Base-by-base conservation (phyloP, 208 protist genomes). In the Crithidia bombi region DNA sequence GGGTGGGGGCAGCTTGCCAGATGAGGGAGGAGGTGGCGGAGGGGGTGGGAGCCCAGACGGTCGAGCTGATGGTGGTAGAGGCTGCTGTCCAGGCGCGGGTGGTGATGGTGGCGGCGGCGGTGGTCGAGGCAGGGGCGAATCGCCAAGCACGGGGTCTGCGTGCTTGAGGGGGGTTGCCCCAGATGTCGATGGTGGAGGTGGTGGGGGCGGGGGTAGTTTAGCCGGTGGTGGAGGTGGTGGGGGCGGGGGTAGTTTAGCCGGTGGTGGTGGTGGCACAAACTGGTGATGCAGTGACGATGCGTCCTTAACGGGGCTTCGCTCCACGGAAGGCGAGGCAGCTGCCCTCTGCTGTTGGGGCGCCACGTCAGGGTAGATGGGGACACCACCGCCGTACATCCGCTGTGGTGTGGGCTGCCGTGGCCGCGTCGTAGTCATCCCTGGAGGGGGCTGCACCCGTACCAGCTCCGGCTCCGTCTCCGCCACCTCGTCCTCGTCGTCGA, bases 401-500 rank as follows among this genome's bases (percentile, higher is more conserved):
- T 78, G 69, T 30, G 76, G 77, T 23, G 76, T 75, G 33, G 69
- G 62, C 55, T 57, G 61, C 30, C 69, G 69, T 19, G 61, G 69
- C 32, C 44, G 33, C 33, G 55, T 57, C 26, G 64, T 41, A n/a
- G 32, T 56, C 51, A 33, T 55, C 26, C 46, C 69, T 0, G 56
- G 65, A 10, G 30, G 55, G 23, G 66, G 68, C 51, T 71, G 57
- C 54, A 69, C 38, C n/a, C 72, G 67, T 41, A 81, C 52, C 26
- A 78, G 43, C 63, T 26, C 17, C 41, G 78, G 75, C 35, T 82
- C 79, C 32, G 65, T 49, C 65, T 90, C 81, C 17, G 54, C 73
- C 19, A 75, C 74, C 46, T 86, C 81, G 66, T 93, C 85, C 28
- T 86, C 82, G 43, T 86, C 66, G 55, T 87, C 81, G 54, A 80